Evolutionary conservation across 192 early-diverging fungal species (phyloP).

Genomic region (Coemansia sp.): DNA sequence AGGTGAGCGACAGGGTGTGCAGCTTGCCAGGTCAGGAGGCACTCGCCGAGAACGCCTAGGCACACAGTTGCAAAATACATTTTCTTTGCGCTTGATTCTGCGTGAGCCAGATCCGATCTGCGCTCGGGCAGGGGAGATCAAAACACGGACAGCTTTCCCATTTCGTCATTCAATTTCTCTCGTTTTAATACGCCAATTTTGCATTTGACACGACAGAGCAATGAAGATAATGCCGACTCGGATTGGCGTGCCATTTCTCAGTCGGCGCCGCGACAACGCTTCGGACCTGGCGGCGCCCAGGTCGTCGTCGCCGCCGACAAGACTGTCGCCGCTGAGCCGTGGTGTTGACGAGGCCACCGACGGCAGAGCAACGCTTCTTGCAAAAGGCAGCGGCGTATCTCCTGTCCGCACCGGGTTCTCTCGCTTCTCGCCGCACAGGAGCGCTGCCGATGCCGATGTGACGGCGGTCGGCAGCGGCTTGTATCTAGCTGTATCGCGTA

Average conservation of each 20-base stretch:
- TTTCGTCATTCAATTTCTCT: background rate
- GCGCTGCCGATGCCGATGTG: background rate
- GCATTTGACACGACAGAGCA: background rate
- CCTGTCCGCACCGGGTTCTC: background rate
- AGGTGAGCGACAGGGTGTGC: background rate
- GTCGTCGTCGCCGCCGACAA: slow-evolving; percentile 1
- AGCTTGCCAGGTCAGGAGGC: background rate
- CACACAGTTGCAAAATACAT: too few species aligned
- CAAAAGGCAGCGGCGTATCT: background rate
- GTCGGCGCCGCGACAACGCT: slow-evolving; percentile 20
- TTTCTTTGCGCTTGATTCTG: background rate
- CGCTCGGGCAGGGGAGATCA: background rate
- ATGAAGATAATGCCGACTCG: slow-evolving; percentile 25
- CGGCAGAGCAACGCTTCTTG: background rate
- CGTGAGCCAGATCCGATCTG: background rate
- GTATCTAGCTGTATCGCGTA: background rate
- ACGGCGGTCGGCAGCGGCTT: background rate
- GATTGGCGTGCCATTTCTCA: slow-evolving; percentile 29
- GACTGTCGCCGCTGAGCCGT: background rate
- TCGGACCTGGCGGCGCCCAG: background rate
- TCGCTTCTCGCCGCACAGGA: background rate
- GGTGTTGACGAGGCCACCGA: background rate
- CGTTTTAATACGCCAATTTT: background rate
- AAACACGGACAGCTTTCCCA: background rate
- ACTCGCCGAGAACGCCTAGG: background rate